Base-by-base conservation (phyloP, 2,329 filamentous ascomycete species). In the Cordyceps fumosorosea region DNA sequence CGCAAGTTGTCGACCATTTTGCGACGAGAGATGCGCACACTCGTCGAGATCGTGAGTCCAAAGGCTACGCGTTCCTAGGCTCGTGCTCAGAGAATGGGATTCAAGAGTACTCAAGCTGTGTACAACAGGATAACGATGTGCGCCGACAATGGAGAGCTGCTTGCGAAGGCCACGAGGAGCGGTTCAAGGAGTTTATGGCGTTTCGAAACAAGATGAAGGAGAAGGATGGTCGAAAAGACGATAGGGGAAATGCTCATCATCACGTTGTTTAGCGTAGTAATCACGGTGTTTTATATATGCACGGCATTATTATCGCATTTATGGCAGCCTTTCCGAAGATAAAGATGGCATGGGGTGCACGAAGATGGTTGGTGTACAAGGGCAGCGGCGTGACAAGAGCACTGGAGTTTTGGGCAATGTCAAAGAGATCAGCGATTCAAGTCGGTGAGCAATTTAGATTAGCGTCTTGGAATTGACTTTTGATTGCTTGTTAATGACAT, bases 91-190 rank as follows among this genome's bases (percentile, higher is more conserved):
- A 81, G 45, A 65, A 67, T 1, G 84, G 82, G 0, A 78, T 87
- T 26, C 70, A 77, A 18, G 80, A 82, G 61, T 91, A 91, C 70
- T 71, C 84, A 63, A 75, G 75, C 44, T 84, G 83, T 70, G 74
- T 88, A 61, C 81, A 83, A 66, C 84, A 90, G 72, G 89, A 92
- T 69, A 81, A 85, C 65, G 76, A 78, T 54, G 83, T 90, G 5
- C 78, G 86, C 62, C 78, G 78, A 68, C 80, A 81, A 62, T 91
- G 89, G 87, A 74, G 75, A 34, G 72, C 80, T 10, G 84, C 84
- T 8, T 84, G 82, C 64, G 81, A 84, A 50, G 80, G 80, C 64
- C 89, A 92, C 69, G 80, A 83, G 62, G 72, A 78, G 62, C 80
- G 81, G 11, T 75, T 91, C 62, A 77, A 80, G 66, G 81, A 84